A percentile compares a stretch with the other conserved stretches of the same genome.
These are phyloP conservation scores for Chlorella sp. DNA, from an alignment of 139 green algal genomes.

Conservation along the genomic window DNA sequence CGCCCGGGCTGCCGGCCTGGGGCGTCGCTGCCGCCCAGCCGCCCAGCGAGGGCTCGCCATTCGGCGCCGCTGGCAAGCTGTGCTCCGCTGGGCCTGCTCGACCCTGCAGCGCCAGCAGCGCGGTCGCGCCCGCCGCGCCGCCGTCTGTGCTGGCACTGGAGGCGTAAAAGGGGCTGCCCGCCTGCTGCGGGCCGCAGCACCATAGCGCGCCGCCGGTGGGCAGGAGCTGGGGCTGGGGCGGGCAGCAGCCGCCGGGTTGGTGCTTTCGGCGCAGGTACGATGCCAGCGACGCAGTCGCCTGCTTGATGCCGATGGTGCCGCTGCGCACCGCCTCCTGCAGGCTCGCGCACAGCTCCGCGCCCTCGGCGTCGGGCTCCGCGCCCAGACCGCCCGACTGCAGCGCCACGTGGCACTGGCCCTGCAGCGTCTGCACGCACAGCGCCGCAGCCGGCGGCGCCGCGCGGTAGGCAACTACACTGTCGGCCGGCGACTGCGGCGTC, in stretches of 20 bases:
- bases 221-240: slow-evolving; percentile 8
- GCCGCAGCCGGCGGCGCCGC: neutral
- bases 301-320: slow-evolving; percentile 29
- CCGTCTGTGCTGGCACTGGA: too few species aligned
- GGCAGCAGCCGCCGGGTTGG: neutral
- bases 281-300: slow-evolving; percentile 22
- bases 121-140: too few species aligned
- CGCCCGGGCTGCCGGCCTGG: too few species aligned
- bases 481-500: slow-evolving; percentile 25
- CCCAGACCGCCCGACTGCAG: slow-evolving; percentile 9
- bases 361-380: slow-evolving; percentile 15
- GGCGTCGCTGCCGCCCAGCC: too few species aligned
- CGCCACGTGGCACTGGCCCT: slow-evolving; percentile 9
- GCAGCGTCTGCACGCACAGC: neutral
- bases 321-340: slow-evolving; percentile 23
- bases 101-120: too few species aligned
- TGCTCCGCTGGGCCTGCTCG: too few species aligned
- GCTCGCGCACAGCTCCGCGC: slow-evolving; percentile 16
- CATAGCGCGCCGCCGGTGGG: too few species aligned
- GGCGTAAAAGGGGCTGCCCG: too few species aligned
- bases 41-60: too few species aligned
- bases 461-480: slow-evolving; percentile 20
- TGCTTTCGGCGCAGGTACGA: slow-evolving; percentile 21
- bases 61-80: too few species aligned
- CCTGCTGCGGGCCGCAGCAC: too few species aligned